Evolutionary conservation across 2,329 filamentous ascomycete species (phyloP).

Genomic region (Curvularia lunata): DNA sequence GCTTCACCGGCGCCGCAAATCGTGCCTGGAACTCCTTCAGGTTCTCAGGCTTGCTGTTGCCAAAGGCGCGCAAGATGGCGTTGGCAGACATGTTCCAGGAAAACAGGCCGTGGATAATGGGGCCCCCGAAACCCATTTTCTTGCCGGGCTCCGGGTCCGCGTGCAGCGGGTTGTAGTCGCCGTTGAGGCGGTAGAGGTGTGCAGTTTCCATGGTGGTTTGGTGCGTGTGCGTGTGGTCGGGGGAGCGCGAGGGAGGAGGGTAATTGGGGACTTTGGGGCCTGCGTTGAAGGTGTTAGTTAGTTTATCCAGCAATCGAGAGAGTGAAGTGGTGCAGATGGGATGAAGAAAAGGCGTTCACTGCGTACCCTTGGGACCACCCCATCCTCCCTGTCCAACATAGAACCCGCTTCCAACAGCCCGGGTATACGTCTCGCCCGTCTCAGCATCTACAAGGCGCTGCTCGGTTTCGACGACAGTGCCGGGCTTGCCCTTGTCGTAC

Average conservation of each 20-base stretch:
- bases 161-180: conserved; percentile 93
- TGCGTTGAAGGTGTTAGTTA: conserved; percentile 21
- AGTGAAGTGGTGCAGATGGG: no score
- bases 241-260: conserved; percentile 74
- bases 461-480: conserved; percentile 82
- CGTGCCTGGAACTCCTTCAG: conserved; percentile 88
- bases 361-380: conserved; percentile 83
- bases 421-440: conserved; percentile 73
- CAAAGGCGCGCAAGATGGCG: conserved; percentile 73
- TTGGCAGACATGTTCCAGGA: conserved; percentile 83
- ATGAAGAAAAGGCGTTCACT: no score
- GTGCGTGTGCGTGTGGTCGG: conserved; percentile 73
- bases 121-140: conserved; percentile 90
- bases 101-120: conserved; percentile 88
- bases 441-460: conserved; percentile 74
- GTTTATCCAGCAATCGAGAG: neutral
- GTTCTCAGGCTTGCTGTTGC: conserved; percentile 78
- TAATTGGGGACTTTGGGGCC: conserved; percentile 76
- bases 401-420: conserved; percentile 74
- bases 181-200: conserved; percentile 70
- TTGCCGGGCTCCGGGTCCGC: conserved; percentile 82
- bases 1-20: conserved; percentile 83
- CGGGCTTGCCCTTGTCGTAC: conserved; percentile 87
- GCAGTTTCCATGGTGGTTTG: conserved; percentile 76
- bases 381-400: conserved; percentile 82